Conservation (phyloP, 805 yeast species). For the Pichia insulana region DNA sequence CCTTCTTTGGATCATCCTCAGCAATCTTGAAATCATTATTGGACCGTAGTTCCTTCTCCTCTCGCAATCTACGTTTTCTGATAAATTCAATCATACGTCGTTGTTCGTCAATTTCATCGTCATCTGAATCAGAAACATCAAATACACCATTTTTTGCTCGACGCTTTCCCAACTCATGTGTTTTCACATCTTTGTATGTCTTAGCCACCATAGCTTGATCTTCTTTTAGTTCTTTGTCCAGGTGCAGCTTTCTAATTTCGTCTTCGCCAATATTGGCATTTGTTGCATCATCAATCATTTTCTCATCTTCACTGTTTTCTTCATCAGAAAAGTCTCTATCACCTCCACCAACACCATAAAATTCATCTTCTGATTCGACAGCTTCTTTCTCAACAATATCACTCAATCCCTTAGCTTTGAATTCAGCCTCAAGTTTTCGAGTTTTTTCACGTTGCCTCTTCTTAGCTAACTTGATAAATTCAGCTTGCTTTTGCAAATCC, state of each 20-base stretch:
- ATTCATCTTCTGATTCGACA: slow-evolving; percentile 83
- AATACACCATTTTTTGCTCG: slow-evolving; percentile 43
- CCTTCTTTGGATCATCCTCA: slow-evolving; percentile 10
- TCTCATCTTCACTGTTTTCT: slow-evolving; percentile 69
- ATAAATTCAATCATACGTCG: slow-evolving; percentile 5
- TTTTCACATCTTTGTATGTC: slow-evolving; percentile 61
- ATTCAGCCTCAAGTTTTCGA: slow-evolving; percentile 34
- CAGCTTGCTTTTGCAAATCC: slow-evolving; percentile 24
- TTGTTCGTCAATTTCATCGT: slow-evolving; percentile 29
- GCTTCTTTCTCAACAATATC: slow-evolving; percentile 74
- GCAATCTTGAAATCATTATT: slow-evolving; percentile 16
- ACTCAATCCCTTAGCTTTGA: slow-evolving; percentile 50
- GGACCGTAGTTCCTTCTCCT: slow-evolving; percentile 36
- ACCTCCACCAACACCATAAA: slow-evolving; percentile 71
- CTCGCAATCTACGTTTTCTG: slow-evolving; percentile 10
- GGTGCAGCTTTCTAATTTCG: slow-evolving; percentile 47
- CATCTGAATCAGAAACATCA: slow-evolving; percentile 68
- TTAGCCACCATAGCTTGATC: slow-evolving; percentile 59
- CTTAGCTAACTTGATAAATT: slow-evolving; percentile 18
- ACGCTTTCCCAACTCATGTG: slow-evolving; percentile 57
- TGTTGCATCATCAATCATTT: slow-evolving; percentile 65
- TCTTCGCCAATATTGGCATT: slow-evolving; percentile 48
- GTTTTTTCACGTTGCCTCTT: slow-evolving; percentile 18
- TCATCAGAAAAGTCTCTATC: slow-evolving; percentile 53
- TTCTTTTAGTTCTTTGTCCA: slow-evolving; percentile 49